Base-by-base conservation (phyloP, 306 rosid species). In the Glycine tomentella region DNA sequence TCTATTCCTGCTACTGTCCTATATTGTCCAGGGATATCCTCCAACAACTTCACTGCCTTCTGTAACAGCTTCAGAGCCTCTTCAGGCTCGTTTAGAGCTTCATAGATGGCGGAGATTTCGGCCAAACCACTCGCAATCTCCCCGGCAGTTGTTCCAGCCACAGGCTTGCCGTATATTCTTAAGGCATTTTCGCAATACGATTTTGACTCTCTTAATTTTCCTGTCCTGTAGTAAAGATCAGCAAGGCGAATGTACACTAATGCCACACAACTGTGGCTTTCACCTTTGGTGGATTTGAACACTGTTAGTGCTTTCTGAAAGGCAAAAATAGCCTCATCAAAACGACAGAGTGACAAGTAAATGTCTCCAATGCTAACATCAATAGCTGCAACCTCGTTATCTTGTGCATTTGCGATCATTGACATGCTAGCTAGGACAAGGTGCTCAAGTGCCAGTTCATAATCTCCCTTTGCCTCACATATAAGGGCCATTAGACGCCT, bases 361-460 rank as follows among this genome's bases (percentile, higher is more conserved):
- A 90, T 86, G 72, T 94, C 89, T 1, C 98, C 98, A 25, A 95
- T 89, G 85, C 97, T 88, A 34, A 85, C 85, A 70, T 95, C 98
- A 72, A 92, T 89, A 10, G 93, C 85, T 3, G 98, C 95, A 16
- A 92, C 89, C 79, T 94, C 98, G 7, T 59, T 75, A 16, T 94
- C 97, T 62, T 92, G 91, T 20, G 90, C 95, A 45, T 92, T 88
- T 1, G 98, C 93, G 31, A 93, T 85, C 98, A 95, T 92, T 15
- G 91, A 87, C 98, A 91, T 89, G 88, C 97, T 95, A 51, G 97
- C 97, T 34, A 95, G 91, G 71, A 91, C 92, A 9, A 92, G 97
- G 77, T 91, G 95, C 84, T 95, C 98, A 1, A 95, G 93, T 9
- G 97, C 98, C 3, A 89, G 82, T 68, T 92, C 98, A 34, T 83